Conservation (phyloP, 1,284 basidiomycete genomes). For the Testicularia cyperi region DNA sequence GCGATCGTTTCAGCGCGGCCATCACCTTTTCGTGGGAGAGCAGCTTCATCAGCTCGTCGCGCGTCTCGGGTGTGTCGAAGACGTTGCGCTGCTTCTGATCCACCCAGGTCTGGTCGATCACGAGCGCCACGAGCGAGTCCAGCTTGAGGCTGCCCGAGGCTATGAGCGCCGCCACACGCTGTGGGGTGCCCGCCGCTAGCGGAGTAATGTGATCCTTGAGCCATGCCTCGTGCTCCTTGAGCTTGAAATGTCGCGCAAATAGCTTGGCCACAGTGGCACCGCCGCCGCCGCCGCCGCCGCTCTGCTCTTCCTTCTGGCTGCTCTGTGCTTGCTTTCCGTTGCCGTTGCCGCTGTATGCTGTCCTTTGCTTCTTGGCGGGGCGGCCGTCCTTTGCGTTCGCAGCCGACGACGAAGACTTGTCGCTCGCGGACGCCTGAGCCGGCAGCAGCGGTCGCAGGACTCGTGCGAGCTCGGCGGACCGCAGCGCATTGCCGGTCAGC, state of each 20-base stretch:
- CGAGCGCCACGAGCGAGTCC: constrained; percentile 32
- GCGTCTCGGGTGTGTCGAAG: constrained; percentile 52
- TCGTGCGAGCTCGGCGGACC: constrained; percentile 49
- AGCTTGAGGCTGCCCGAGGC: constrained; percentile 34
- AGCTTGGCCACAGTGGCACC: constrained; percentile 44
- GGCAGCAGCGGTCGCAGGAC: constrained; percentile 37
- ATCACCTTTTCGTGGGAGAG: constrained; percentile 23
- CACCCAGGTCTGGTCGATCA: constrained; percentile 52
- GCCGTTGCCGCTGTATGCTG: not conserved
- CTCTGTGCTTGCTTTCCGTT: constrained; percentile 7
- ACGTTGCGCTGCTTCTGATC: constrained; percentile 51
- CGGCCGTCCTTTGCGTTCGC: not conserved
- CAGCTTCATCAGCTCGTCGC: constrained; percentile 46
- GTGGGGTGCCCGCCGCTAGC: constrained; percentile 52
- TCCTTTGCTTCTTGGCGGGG: not conserved
- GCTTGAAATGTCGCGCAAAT: constrained; percentile 57
- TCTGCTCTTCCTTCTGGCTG: too few relatives aligned
- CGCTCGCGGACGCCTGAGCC: constrained; percentile 3
- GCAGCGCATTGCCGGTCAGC: constrained; percentile 51
- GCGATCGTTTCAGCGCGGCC: constrained; percentile 12
- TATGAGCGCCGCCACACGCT: constrained; percentile 43
- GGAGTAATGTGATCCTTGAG: constrained; percentile 42
- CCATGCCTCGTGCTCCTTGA: constrained; percentile 49
- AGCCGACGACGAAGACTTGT: constrained; percentile 10
- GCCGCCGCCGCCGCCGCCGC: too few relatives aligned